Conservation (phyloP, 768 basidiomycete species). For the Lactifluus pinguis region DNA sequence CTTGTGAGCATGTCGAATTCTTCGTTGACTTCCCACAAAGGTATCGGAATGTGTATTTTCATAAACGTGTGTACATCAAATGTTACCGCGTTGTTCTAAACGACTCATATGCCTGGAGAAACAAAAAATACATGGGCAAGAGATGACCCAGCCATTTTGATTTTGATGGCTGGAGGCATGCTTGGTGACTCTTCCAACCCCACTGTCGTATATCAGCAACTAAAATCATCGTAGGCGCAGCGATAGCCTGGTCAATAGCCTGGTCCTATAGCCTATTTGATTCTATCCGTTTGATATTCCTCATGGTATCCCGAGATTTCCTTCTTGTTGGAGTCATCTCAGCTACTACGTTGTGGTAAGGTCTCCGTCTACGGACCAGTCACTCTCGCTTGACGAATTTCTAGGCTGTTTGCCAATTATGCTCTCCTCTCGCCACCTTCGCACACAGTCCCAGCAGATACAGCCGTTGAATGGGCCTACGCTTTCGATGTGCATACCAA, state of each 20-base stretch:
- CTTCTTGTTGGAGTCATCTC: slow-evolving; percentile 66
- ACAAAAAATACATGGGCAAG: slow-evolving; percentile 98
- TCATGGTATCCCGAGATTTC: slow-evolving; percentile 88
- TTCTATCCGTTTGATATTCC: slow-evolving; percentile 53
- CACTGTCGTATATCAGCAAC: background rate
- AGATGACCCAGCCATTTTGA: slow-evolving; percentile 92
- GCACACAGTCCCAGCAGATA: slow-evolving; percentile 60
- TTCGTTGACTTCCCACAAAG: slow-evolving; percentile 30
- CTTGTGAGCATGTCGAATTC: slow-evolving; percentile 12
- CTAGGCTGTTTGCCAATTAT: slow-evolving; percentile 63
- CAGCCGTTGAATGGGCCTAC: slow-evolving; percentile 84
- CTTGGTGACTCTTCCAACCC: slow-evolving; percentile 39
- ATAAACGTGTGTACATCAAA: slow-evolving; percentile 62
- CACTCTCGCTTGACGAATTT: slow-evolving; percentile 15
- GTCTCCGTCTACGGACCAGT: background rate
- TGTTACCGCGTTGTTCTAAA: background rate
- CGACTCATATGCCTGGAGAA: slow-evolving; percentile 39
- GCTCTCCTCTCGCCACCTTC: slow-evolving; percentile 64
- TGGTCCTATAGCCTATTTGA: slow-evolving; percentile 56
- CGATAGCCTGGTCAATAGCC: slow-evolving; percentile 77
- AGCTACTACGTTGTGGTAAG: slow-evolving; percentile 71
- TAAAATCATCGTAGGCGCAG: slow-evolving; percentile 46
- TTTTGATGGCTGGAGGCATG: slow-evolving; percentile 75
- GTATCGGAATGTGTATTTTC: slow-evolving; percentile 95
- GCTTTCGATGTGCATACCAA: slow-evolving; percentile 97